phyloP scores from a whole-genome alignment of 169 alveolate species.

The Eimeria brunetti region DNA sequence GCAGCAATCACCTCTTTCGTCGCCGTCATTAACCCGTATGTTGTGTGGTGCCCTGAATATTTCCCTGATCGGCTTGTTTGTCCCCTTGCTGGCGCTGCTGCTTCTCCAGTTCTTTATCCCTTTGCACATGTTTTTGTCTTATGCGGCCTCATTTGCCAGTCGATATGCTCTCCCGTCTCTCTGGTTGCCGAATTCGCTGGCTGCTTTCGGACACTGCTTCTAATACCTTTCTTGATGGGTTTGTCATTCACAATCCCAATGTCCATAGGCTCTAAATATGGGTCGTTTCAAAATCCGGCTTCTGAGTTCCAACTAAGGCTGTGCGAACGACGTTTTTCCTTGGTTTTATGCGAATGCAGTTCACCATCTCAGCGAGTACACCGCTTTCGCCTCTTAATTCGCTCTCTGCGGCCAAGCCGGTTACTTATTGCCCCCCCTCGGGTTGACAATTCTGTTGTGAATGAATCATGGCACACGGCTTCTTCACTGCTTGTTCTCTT shows the following conservation, averaged over 20 bases:
- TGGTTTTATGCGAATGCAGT: neutral
- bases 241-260: neutral
- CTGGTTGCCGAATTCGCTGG: neutral
- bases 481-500: neutral
- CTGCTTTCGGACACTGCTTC: neutral
- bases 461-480: neutral
- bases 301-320: neutral
- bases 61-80: neutral
- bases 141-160: neutral
- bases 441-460: no score
- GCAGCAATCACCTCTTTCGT: neutral
- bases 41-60: neutral
- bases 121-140: no score
- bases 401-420: no score
- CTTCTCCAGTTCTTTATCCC: neutral
- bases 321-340: neutral
- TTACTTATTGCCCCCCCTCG: no score
- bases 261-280: neutral
- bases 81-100: neutral
- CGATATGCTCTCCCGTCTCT: neutral
- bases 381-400: neutral
- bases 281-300: neutral
- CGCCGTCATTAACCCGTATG: no score
- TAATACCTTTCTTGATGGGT: neutral
- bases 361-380: neutral